Evolutionary conservation across 1,284 basidiomycete genomes (phyloP).

Genomic region (Xanthoconium separans): DNA sequence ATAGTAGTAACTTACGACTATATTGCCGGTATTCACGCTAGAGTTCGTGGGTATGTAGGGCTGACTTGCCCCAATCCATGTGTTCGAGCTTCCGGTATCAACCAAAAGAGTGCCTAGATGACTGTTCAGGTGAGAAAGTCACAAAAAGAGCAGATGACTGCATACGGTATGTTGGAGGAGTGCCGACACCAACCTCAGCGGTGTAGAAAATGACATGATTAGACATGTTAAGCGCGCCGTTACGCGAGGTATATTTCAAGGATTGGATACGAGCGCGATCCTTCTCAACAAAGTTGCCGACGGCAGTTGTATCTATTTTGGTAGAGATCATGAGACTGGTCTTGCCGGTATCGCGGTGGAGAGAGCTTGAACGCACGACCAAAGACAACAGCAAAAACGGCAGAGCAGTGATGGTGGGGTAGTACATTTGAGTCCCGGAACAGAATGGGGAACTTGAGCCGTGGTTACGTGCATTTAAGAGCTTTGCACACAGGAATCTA

Average conservation of each 20-base stretch:
- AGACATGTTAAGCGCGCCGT: background rate
- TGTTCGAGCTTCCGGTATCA: constrained; percentile 38
- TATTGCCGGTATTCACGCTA: constrained; percentile 34
- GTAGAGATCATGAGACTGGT: constrained; percentile 6
- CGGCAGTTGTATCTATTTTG: background rate
- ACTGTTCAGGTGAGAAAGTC: background rate
- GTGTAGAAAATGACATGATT: constrained; percentile 17
- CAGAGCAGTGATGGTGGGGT: background rate
- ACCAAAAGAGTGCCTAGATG: background rate
- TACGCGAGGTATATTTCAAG: constrained; percentile 1
- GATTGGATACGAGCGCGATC: constrained; percentile 23
- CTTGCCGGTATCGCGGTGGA: constrained; percentile 11
- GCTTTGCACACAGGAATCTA: background rate
- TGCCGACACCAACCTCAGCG: constrained; percentile 43
- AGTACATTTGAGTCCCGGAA: background rate
- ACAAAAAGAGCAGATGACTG: background rate
- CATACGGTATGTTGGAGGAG: constrained; percentile 44
- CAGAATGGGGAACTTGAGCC: background rate
- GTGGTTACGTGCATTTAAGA: background rate
- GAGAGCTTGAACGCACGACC: background rate
- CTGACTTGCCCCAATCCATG: constrained; percentile 31
- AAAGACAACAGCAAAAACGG: background rate
- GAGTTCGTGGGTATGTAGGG: background rate
- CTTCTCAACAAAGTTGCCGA: constrained; percentile 15
- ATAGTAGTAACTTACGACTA: constrained; percentile 33